Evolutionary conservation across 441 rosid genomes (phyloP).

Genomic region (Populus hybrid): DNA sequence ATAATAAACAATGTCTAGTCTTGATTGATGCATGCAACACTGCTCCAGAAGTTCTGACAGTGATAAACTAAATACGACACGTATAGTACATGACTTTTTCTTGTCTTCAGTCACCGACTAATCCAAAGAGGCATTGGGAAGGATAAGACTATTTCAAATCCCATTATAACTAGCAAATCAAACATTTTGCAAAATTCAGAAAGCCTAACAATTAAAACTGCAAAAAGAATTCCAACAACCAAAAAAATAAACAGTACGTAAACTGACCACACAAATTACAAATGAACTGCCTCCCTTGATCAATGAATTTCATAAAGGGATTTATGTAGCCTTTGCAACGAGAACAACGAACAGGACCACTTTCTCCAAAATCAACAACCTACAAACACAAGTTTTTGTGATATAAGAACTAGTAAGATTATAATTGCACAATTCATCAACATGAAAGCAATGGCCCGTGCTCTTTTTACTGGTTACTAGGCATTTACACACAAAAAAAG

Average conservation of each 20-base stretch:
- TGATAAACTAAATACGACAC: background rate
- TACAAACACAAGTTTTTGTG: constrained; percentile 23
- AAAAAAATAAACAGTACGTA: background rate
- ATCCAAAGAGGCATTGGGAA: background rate
- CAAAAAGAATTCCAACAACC: constrained; percentile 1
- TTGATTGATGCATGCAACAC: constrained; percentile 1
- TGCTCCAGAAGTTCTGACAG: constrained; percentile 2
- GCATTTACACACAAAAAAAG: background rate
- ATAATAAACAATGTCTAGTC: background rate
- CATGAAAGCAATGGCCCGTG: background rate
- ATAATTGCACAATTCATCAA: background rate
- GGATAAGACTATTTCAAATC: background rate
- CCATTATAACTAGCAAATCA: background rate
- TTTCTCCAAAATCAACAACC: constrained; percentile 91
- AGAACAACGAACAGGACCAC: constrained; percentile 83
- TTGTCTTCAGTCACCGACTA: background rate
- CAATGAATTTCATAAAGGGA: constrained; percentile 79
- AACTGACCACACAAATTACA: constrained; percentile 80
- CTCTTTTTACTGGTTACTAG: background rate
- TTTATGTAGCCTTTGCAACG: constrained; percentile 87
- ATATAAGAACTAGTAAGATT: background rate
- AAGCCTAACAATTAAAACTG: background rate
- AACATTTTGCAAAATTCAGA: background rate
- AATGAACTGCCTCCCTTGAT: constrained; percentile 74
- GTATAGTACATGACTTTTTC: background rate